Evolutionary conservation across 306 rosid species (phyloP), one percentile per base, ranked within the genome.

Genomic region (Glycyrrhiza uralensis): DNA sequence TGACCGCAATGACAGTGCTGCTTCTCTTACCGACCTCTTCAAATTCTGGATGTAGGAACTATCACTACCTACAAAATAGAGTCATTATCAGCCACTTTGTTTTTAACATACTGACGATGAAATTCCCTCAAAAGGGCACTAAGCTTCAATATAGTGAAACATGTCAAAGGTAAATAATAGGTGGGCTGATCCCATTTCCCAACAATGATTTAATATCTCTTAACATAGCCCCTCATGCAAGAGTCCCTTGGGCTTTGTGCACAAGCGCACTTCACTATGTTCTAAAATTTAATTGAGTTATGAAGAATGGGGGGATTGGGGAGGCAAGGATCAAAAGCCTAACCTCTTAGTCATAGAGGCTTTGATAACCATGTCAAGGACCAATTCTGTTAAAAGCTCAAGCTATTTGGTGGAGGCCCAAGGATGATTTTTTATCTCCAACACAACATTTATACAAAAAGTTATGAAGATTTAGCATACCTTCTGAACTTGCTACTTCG

Each of bases 11-110:
- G 93, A 84, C 76, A 95, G 65, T 32, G 97, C 99, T 23, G 96
- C 96, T 79, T 91, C 96, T 70, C 99, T 91, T 51, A 95, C 99
- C 1, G 97, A 85, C 82, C 90, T 95, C 87, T 82, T 95, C 75
- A 95, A 66, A 79, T 86, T 88, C 69, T 88, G 93, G 79, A 88
- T 74, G 64, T 69, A 89, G 14, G 54, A 80, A 81, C 61, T 78
- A 76, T 85, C 96, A 56, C 69, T 66, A 55, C 81, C 79, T 72
- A 54, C 59, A 81, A 44, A 66, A 71, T 32, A 81, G 54, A 64
- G 49, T 55, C 59, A 68, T 32, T 59, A 59, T 68, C 76, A 75
- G 23, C 33, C 55, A 23, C 45, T 38, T 60, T 36, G 13, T 79
- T 17, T 49, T 26, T 20, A 72, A 74, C 20, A 42, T 35, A 73